Conservation (phyloP, 352 stramenopile species). For the Globisporangium okanoganense region DNA sequence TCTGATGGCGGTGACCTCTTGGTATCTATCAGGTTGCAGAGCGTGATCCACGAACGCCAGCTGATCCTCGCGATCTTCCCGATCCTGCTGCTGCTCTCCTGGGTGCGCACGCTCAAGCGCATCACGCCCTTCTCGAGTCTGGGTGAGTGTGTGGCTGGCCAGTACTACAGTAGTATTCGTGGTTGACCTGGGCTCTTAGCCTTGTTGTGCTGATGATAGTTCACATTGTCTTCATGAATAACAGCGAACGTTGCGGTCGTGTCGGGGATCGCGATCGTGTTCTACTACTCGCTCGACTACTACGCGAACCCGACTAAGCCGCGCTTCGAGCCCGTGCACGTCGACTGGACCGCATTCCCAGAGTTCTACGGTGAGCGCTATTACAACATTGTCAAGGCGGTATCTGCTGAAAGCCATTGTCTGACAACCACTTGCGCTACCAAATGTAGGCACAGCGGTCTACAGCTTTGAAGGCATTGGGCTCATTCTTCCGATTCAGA, state of each 20-base stretch:
- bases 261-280: conserved; percentile 71
- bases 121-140: conserved; percentile 77
- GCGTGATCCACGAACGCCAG: conserved; percentile 65
- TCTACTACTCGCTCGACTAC: conserved; percentile 77
- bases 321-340: conserved; percentile 14
- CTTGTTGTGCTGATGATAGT: neutral
- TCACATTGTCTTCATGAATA: neutral
- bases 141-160: conserved; percentile 36
- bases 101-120: conserved; percentile 63
- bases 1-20: conserved; percentile 1
- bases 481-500: conserved; percentile 73
- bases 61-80: conserved; percentile 77
- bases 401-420: neutral
- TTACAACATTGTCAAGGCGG: neutral
- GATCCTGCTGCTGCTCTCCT: conserved; percentile 64
- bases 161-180: neutral
- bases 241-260: conserved; percentile 63
- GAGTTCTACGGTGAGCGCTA: conserved; percentile 61
- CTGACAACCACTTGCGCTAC: neutral
- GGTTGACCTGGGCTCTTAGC: neutral
- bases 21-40: conserved; percentile 33
- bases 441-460: conserved; percentile 50
- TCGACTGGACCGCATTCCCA: conserved; percentile 41
- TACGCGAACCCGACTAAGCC: conserved; percentile 31
- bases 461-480: conserved; percentile 84